Conservation (phyloP, 1,139 yeast genomes). For the Hemisphaericaspora lyxosophila region DNA sequence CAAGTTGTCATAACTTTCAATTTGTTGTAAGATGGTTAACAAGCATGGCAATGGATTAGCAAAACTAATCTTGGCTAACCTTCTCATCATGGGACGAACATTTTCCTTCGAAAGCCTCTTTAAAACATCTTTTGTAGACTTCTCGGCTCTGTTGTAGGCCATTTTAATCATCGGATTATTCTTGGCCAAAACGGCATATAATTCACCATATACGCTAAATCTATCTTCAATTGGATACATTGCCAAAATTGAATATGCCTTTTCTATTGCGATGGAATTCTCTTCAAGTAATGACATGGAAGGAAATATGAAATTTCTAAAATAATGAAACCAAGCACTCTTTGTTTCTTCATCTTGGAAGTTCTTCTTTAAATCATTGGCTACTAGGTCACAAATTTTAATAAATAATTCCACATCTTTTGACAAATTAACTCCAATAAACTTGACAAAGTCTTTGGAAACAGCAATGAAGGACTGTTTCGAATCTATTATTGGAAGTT, state of each 20-base stretch:
- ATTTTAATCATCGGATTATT: slow-evolving; percentile 58
- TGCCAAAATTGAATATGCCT: slow-evolving; percentile 56
- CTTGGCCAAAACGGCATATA: slow-evolving; percentile 57
- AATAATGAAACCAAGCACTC: slow-evolving; percentile 59
- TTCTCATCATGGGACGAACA: slow-evolving; percentile 72
- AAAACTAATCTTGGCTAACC: slow-evolving; percentile 72
- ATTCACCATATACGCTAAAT: slow-evolving; percentile 81
- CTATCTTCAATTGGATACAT: slow-evolving; percentile 62
- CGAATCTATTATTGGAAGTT: slow-evolving; percentile 36
- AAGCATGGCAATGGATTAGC: slow-evolving; percentile 83
- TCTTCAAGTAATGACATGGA: slow-evolving; percentile 59
- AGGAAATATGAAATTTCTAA: slow-evolving; percentile 69
- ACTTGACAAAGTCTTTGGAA: slow-evolving; percentile 51
- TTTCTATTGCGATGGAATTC: slow-evolving; percentile 64
- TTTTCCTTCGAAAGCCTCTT: slow-evolving; percentile 89
- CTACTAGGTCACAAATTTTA: slow-evolving; percentile 62
- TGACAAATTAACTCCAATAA: slow-evolving; percentile 60
- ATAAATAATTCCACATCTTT: slow-evolving; percentile 49
- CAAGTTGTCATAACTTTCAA: slow-evolving; percentile 90
- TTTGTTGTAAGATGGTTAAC: slow-evolving; percentile 60
- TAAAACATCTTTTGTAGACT: slow-evolving; percentile 75
- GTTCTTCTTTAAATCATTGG: slow-evolving; percentile 30
- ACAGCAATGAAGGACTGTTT: slow-evolving; percentile 46
- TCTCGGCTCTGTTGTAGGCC: slow-evolving; percentile 71
- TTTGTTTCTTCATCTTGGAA: slow-evolving; percentile 22